These are phyloP conservation scores for Tympanopsis confertula DNA, from an alignment of 2,329 filamentous ascomycete species.

Conservation along the genomic window DNA sequence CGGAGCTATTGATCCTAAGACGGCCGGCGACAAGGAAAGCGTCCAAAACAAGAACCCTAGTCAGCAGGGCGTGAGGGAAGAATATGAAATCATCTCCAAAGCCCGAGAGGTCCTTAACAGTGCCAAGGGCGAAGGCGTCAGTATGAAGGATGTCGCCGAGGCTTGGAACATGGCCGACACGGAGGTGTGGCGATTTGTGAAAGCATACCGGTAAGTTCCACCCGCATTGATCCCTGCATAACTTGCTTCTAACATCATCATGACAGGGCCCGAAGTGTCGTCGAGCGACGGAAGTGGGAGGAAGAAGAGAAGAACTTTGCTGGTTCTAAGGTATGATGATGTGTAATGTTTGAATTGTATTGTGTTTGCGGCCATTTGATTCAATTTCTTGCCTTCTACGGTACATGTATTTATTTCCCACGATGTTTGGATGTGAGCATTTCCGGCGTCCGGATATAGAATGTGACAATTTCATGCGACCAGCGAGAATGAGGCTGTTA, in stretches of 20 bases:
- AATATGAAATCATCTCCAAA: background rate
- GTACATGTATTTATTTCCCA: background rate
- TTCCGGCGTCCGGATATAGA: too few relatives aligned
- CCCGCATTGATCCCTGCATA: too few relatives aligned
- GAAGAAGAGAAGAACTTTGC: slow-evolving; percentile 44
- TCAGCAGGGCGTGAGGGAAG: background rate
- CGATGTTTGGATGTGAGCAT: too few relatives aligned
- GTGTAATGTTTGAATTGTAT: too few relatives aligned
- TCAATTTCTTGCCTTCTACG: background rate
- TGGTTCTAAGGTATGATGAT: slow-evolving; percentile 22
- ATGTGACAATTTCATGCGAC: too few relatives aligned
- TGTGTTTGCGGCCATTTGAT: too few relatives aligned
- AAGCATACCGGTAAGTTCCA: slow-evolving; percentile 33
- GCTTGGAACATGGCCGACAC: slow-evolving; percentile 50
- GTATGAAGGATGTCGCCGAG: slow-evolving; percentile 29
- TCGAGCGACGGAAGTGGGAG: slow-evolving; percentile 47
- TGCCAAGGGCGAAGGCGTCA: background rate
- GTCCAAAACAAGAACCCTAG: background rate
- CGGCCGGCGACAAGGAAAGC: background rate
- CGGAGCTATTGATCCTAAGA: background rate
- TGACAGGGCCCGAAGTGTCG: slow-evolving; percentile 33
- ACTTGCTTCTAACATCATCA: background rate
- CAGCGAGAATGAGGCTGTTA: too few relatives aligned
- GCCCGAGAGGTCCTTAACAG: background rate
- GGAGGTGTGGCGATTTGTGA: slow-evolving; percentile 52